A percentile compares a stretch with the other conserved stretches of the same genome.
Conservation (phyloP, 192 early-diverging fungal species). For the Coemansia javaensis region DNA sequence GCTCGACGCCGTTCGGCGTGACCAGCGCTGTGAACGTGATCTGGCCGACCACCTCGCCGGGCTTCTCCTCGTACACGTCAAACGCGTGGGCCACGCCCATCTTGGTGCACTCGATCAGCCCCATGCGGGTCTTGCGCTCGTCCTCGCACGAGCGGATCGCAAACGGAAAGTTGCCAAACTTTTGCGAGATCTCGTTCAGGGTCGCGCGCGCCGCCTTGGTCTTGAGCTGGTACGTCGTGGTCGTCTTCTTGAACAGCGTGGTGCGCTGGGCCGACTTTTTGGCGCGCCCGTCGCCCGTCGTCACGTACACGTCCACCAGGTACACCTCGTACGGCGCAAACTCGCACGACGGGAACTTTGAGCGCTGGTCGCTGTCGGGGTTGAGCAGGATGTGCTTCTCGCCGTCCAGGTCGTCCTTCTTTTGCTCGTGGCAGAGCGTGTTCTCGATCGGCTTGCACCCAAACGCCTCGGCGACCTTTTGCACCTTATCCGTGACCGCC, state of each 20-base stretch:
- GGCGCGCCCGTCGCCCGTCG: conserved; percentile 84
- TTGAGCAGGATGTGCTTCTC: conserved; percentile 91
- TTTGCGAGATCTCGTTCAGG: conserved; percentile 66
- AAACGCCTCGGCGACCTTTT: conserved; percentile 75
- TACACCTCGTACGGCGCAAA: conserved; percentile 81
- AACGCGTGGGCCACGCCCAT: conserved; percentile 76
- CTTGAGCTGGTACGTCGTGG: conserved; percentile 77
- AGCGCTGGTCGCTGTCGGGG: conserved; percentile 70
- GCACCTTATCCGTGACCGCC: conserved; percentile 66
- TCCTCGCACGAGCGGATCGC: conserved; percentile 79
- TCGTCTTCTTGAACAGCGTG: conserved; percentile 88
- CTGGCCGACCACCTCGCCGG: conserved; percentile 76
- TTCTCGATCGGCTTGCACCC: conserved; percentile 87
- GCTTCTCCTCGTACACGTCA: conserved; percentile 79
- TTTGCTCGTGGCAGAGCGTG: conserved; percentile 84
- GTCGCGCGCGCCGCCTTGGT: conserved; percentile 76
- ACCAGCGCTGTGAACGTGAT: conserved; percentile 90
- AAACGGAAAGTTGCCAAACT: conserved; percentile 87
- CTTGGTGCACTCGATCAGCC: conserved; percentile 84
- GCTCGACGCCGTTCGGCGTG: conserved; percentile 79
- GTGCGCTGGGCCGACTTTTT: conserved; percentile 68
- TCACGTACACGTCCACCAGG: conserved; percentile 82
- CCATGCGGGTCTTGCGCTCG: conserved; percentile 88
- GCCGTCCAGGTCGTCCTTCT: conserved; percentile 84
- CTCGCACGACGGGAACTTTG: conserved; percentile 65